phyloP scores from a whole-genome alignment of 345 rosid genomes.

The Pelargonium nanum region DNA sequence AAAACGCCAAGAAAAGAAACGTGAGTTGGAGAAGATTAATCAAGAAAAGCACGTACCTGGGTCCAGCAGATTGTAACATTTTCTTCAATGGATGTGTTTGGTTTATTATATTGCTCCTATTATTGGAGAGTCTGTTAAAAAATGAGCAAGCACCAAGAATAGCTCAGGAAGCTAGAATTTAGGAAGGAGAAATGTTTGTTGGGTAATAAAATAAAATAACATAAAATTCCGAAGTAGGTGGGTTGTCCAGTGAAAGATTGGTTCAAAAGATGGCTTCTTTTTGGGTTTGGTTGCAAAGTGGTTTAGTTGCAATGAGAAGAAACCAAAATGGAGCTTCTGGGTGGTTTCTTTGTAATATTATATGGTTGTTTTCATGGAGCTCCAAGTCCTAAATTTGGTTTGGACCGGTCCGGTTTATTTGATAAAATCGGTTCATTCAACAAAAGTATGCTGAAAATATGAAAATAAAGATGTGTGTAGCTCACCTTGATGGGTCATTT shows the following conservation, averaged over 20 bases:
- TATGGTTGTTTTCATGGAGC: neutral
- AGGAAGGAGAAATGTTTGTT: neutral
- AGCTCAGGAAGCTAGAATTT: neutral
- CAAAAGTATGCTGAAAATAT: too few species aligned
- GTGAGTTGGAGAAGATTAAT: neutral
- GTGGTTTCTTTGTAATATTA: neutral
- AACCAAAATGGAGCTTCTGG: too few species aligned
- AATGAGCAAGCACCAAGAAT: neutral
- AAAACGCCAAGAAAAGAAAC: neutral
- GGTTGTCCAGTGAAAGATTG: too few species aligned
- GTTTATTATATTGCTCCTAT: neutral
- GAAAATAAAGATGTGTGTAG: neutral
- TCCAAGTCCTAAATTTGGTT: too few species aligned
- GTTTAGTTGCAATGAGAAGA: too few species aligned
- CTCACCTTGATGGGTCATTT: neutral
- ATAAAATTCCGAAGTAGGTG: too few species aligned
- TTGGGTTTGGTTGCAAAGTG: too few species aligned
- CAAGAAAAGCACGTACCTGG: neutral
- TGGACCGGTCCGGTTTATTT: too few species aligned
- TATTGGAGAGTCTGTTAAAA: neutral
- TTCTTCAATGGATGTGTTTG: neutral
- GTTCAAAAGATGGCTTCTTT: too few species aligned
- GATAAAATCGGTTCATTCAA: too few species aligned
- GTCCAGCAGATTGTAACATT: neutral
- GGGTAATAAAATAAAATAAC: too few species aligned